Evolutionary conservation across 2,329 filamentous ascomycete species (phyloP).

Genomic region (Arthrocladium fulminans): DNA sequence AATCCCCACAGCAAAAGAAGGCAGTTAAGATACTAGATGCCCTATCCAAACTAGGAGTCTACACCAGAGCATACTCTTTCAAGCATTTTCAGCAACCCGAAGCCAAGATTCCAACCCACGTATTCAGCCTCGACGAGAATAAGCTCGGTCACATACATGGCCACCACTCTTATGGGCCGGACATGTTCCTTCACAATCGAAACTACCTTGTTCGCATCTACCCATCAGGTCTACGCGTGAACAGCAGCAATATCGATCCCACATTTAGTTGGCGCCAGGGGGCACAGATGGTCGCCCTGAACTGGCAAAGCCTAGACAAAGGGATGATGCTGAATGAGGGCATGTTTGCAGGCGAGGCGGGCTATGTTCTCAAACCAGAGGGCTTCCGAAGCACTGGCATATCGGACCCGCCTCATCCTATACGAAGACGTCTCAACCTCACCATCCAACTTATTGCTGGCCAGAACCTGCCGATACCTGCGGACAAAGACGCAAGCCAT

Average conservation of each 20-base stretch:
- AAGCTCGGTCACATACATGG: constrained; percentile 57
- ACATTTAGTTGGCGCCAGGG: constrained; percentile 78
- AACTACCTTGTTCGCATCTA: constrained; percentile 80
- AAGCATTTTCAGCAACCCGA: constrained; percentile 58
- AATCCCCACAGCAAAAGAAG: constrained; percentile 35
- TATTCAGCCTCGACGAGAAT: constrained; percentile 56
- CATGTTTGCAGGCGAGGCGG: constrained; percentile 73
- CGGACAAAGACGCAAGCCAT: constrained; percentile 31
- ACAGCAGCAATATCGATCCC: constrained; percentile 80
- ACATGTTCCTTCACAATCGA: constrained; percentile 73
- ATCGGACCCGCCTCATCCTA: constrained; percentile 16
- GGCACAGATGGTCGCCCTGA: constrained; percentile 82
- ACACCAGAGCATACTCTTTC: constrained; percentile 79
- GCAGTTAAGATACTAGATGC: constrained; percentile 58
- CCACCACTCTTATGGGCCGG: constrained; percentile 40
- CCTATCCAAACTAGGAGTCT: constrained; percentile 68
- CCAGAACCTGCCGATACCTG: constrained; percentile 63
- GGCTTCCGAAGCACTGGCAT: constrained; percentile 51
- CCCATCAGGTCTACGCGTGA: constrained; percentile 70
- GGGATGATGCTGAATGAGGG: constrained; percentile 94
- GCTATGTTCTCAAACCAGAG: constrained; percentile 77
- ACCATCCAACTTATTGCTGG: constrained; percentile 66
- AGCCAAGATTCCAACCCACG: constrained; percentile 49
- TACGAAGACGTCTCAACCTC: constrained; percentile 50
- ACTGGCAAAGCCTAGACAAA: constrained; percentile 86